phyloP scores from a whole-genome alignment of 768 basidiomycete genomes.

The Hypholoma fasciculare region DNA sequence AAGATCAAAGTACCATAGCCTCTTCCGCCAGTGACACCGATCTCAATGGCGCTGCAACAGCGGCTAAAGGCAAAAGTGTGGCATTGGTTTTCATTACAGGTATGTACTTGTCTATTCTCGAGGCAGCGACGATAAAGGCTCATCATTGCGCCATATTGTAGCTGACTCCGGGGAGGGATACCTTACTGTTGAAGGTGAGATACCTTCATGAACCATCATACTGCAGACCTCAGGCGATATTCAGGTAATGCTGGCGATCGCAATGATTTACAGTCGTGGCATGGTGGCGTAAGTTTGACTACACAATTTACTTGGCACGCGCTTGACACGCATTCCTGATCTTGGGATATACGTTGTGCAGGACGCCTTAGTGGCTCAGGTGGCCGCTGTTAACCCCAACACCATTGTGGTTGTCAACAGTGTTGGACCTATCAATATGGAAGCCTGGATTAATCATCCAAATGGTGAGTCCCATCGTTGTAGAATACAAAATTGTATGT shows the following conservation, averaged over 20 bases:
- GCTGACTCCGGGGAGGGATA: slow-evolving; percentile 46
- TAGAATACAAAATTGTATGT: background rate
- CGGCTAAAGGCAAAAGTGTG: slow-evolving; percentile 45
- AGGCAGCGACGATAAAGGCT: background rate
- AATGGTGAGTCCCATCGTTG: slow-evolving; percentile 35
- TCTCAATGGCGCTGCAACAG: slow-evolving; percentile 39
- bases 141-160: slow-evolving; percentile 9
- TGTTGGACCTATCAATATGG: slow-evolving; percentile 59
- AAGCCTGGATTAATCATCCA: slow-evolving; percentile 56
- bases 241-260: slow-evolving; percentile 56
- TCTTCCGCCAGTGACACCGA: slow-evolving; percentile 53
- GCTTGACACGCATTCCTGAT: background rate
- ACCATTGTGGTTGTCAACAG: slow-evolving; percentile 70
- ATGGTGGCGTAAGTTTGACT: slow-evolving; percentile 36
- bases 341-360: slow-evolving; percentile 9
- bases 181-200: slow-evolving; percentile 41
- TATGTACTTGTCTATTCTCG: slow-evolving; percentile 5
- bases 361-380: slow-evolving; percentile 48
- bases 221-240: too few species aligned
- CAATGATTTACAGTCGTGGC: slow-evolving; percentile 51
- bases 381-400: slow-evolving; percentile 54
- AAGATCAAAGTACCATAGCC: slow-evolving; percentile 41
- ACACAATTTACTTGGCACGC: background rate
- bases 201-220: background rate
- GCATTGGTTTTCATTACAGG: slow-evolving; percentile 57